These are phyloP conservation scores for Rhizomucor miehei DNA, from an alignment of 371 early-diverging fungal species.

Conservation along the genomic window DNA sequence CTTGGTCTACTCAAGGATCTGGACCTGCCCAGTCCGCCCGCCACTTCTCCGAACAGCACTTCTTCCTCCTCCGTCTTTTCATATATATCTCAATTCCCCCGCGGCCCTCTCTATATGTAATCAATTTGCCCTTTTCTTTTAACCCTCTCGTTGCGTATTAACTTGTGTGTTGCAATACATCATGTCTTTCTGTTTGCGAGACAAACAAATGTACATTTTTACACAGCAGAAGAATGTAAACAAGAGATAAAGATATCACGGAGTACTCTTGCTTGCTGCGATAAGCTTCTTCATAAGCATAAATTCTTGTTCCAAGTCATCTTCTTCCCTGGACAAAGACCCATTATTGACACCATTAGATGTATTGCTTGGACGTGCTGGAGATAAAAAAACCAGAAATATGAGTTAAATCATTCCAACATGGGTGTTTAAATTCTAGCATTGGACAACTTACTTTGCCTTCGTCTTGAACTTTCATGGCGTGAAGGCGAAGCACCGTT, in stretches of 20 bases:
- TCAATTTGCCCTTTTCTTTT: too few species aligned
- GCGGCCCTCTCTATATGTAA: too few species aligned
- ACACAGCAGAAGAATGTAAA: too few species aligned
- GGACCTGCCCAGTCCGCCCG: constrained; percentile 14
- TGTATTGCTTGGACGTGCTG: constrained; percentile 15
- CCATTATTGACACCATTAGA: constrained; percentile 16
- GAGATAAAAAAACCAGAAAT: neutral
- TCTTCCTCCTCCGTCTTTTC: neutral
- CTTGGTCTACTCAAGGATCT: constrained; percentile 31
- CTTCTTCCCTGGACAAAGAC: constrained; percentile 17
- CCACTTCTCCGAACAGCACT: neutral
- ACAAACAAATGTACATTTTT: too few species aligned
- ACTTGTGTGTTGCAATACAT: too few species aligned
- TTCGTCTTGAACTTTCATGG: constrained; percentile 14
- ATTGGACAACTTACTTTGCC: constrained; percentile 16
- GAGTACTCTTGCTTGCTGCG: too few species aligned
- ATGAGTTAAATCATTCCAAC: too few species aligned
- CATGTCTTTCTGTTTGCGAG: too few species aligned
- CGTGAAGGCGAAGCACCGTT: constrained; percentile 18
- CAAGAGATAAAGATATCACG: too few species aligned
- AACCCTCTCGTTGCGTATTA: too few species aligned
- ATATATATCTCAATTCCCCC: too few species aligned
- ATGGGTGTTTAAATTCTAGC: too few species aligned
- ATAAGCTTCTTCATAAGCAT: constrained; percentile 12
- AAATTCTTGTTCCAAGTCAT: constrained; percentile 21